Evolutionary conservation across 306 rosid species (phyloP), one percentile per base, ranked within the genome.

Genomic region (Ceratonia siliqua): DNA sequence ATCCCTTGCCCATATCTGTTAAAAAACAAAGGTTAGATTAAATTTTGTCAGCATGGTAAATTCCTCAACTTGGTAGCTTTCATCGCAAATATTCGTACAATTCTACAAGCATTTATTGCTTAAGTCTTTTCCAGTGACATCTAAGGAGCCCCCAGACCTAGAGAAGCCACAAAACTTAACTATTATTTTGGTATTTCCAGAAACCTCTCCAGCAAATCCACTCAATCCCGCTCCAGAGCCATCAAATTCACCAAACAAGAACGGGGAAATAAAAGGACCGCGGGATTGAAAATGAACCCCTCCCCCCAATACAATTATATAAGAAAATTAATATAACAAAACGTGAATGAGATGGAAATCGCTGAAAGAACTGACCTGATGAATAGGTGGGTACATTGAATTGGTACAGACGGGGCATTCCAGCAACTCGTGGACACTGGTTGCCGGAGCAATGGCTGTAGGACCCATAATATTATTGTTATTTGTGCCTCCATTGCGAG

Each of bases 351-450:
- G 42, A 64, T 8, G 0, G 21, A 62, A 62, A 56, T 54, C 78
- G 24, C 36, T 5, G 39, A 54, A 62, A 46, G 4, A 77, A 52
- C 72, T 35, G 3, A 89, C 98, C 98, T 93, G 98, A 71, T 93
- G 98, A 25, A 93, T 93, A 42, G 98, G 98, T 15, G 98, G 98
- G 76, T 91, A 93, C 98, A 93, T 93, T 66, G 98, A 93, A 83
- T 93, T 93, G 55, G 98, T 93, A 69, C 98, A 93, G 5, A 93
- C 98, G 8, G 98, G 97, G 79, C 98, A 93, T 81, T 93, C 97
- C 2, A 93, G 89, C 89, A 93, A 84, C 78, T 93, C 98, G 35
- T 93, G 98, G 57, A 93, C 98, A 79, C 98, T 93, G 72, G 98
- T 91, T 62, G 97, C 93, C 3, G 98, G 98, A 53, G 96, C 77